Evolutionary conservation across 495 filamentous ascomycete species (phyloP), one percentile per base, ranked within the genome.

Genomic region (Letharia columbiana): DNA sequence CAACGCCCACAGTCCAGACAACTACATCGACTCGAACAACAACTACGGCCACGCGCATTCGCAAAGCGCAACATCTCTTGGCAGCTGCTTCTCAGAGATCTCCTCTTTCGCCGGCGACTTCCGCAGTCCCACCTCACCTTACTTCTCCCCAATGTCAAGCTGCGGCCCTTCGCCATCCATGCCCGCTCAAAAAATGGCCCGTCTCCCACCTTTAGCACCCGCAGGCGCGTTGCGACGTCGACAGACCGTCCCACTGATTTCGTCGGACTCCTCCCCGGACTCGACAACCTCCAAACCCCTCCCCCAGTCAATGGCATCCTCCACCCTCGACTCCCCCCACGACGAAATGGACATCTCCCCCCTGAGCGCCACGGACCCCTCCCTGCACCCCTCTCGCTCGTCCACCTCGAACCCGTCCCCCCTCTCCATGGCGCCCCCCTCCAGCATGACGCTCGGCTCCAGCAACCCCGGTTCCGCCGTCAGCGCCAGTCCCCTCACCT

Each of bases 101-200:
- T 87, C 87, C 6, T 84, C 84, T 2, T 88, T 91, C 70, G 89
- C 91, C 8, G 83, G 82, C 39, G 88, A 86, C 61, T 86, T 92
- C 11, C 83, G 90, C 42, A 96, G 90, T 70, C 94, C 94, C 54
- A 87, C 90, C 4, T 91, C 92, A 15, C 91, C 93, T 4, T 89
- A 96, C 72, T 92, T 91, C 75, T 89, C 89, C 2, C 86, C 89
- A 3, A 84, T 95, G 66, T 87, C 88, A 1, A 87, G 85, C 60
- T 70, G 65, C 39, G 80, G 78, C 54, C 79, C 81, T 4, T 88
- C 85, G 61, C 85, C 87, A 18, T 92, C 91, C 69, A 83, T 87
- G 41, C 82, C 87, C 44, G 81, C 84, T 28, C 85, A 86, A 66
- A 87, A 88, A 62, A 66, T 63, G 45, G 83, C 81, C 42, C 80